Conservation (phyloP, 2,329 filamentous ascomycete genomes). For the Talaromyces sp. region DNA sequence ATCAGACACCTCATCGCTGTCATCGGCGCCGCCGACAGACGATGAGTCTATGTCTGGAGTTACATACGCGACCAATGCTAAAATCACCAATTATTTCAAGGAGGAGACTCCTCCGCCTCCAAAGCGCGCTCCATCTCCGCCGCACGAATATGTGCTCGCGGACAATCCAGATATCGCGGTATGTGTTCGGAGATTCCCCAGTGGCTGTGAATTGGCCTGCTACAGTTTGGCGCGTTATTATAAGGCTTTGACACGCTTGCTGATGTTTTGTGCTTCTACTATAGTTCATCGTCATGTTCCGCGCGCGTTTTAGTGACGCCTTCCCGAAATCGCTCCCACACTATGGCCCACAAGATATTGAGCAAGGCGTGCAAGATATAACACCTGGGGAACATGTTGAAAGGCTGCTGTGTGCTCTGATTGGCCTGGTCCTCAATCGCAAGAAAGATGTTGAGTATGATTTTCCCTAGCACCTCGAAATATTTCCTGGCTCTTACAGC, state of each 20-base stretch:
- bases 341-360: conserved; percentile 92
- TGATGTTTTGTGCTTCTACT: conserved; percentile 29
- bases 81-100: conserved; percentile 50
- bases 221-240: conserved; percentile 22
- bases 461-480: conserved; percentile 22
- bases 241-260: conserved; percentile 12
- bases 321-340: conserved; percentile 85
- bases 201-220: conserved; percentile 35
- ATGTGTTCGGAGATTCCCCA: conserved; percentile 46
- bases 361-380: conserved; percentile 74
- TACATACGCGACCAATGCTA: conserved; percentile 37
- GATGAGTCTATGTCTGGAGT: conserved; percentile 49
- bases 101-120: conserved; percentile 60
- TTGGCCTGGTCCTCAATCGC: conserved; percentile 85
- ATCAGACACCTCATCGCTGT: conserved; percentile 57
- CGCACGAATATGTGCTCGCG: conserved; percentile 83
- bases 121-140: conserved; percentile 81
- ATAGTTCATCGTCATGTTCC: conserved; percentile 97
- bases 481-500: background rate
- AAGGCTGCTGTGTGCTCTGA: conserved; percentile 80
- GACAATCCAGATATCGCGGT: conserved; percentile 92
- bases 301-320: conserved; percentile 83
- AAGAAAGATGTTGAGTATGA: conserved; percentile 98
- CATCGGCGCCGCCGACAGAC: conserved; percentile 58
- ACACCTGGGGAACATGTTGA: conserved; percentile 82